Percentiles rank a stretch among this genome's conserved stretches.
These are phyloP conservation scores for Scorias spongiosa DNA, from an alignment of 2,329 filamentous ascomycete genomes.

Conservation along the genomic window DNA sequence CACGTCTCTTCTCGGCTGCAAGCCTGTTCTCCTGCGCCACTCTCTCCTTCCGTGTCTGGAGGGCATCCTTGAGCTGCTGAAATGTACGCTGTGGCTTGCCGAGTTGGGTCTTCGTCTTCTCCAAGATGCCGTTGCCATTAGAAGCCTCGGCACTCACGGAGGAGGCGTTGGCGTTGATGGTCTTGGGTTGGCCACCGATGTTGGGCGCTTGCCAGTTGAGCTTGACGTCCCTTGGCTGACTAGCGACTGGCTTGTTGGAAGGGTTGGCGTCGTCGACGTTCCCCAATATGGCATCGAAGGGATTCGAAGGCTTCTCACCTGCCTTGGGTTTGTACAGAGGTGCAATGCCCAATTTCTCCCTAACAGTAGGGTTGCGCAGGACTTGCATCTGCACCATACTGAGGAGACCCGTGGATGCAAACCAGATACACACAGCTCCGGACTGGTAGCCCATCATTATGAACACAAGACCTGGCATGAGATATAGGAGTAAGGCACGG, in stretches of 20 bases:
- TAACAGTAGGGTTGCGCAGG: constrained; percentile 22
- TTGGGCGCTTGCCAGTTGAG: not conserved
- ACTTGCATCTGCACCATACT: constrained; percentile 24
- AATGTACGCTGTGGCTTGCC: not conserved
- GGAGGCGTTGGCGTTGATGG: constrained; percentile 6
- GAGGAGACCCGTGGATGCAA: constrained; percentile 32
- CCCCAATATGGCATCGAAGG: not conserved
- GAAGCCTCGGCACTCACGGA: constrained; percentile 1
- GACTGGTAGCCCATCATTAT: constrained; percentile 40
- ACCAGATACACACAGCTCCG: constrained; percentile 47
- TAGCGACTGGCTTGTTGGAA: not conserved
- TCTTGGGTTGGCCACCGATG: not conserved
- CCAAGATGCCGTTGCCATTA: constrained; percentile 1
- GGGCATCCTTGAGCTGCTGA: not conserved
- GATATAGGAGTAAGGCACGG: constrained; percentile 27
- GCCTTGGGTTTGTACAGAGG: constrained; percentile 16
- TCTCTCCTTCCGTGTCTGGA: not conserved
- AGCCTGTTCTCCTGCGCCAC: not conserved
- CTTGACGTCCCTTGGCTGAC: not conserved
- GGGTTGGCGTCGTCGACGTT: not conserved
- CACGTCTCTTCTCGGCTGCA: not conserved
- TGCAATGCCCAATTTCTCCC: constrained; percentile 23
- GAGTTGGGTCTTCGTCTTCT: not conserved
- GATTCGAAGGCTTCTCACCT: not conserved
- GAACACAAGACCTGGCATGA: constrained; percentile 39